Evolutionary conservation across 805 yeast genomes (phyloP).

Genomic region (Schizosaccharomyces cryophilus): DNA sequence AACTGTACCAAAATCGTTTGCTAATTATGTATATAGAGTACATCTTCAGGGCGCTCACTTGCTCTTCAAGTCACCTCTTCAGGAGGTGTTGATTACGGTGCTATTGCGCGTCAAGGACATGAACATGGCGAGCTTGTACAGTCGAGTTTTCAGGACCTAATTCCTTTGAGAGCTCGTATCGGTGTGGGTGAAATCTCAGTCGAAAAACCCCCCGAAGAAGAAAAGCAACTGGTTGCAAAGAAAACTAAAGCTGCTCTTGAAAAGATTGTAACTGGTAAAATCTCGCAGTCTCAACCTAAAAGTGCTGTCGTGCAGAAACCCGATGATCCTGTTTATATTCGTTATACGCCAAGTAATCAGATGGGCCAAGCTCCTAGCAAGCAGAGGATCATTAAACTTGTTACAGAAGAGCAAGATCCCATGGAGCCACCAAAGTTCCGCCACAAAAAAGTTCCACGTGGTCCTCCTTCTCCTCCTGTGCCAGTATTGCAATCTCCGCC

Average conservation of each 20-base stretch:
- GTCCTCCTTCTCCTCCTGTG: conserved; percentile 49
- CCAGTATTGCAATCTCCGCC: conserved; percentile 32
- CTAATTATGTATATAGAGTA: background rate
- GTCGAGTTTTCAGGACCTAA: conserved; percentile 28
- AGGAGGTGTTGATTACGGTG: conserved; percentile 14
- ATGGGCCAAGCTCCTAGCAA: conserved; percentile 13
- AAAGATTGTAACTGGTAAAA: conserved; percentile 19
- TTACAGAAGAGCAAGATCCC: conserved; percentile 53
- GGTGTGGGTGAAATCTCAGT: conserved; percentile 18
- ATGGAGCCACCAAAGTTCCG: conserved; percentile 61
- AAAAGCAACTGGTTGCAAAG: conserved; percentile 22
- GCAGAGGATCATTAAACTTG: conserved; percentile 34
- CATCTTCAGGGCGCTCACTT: conserved; percentile 9
- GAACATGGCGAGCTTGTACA: conserved; percentile 16
- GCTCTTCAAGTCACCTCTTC: conserved; percentile 12
- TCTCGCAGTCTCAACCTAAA: conserved; percentile 17
- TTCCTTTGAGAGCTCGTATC: conserved; percentile 31
- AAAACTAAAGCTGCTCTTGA: conserved; percentile 36
- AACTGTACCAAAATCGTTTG: background rate
- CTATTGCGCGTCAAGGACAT: conserved; percentile 15
- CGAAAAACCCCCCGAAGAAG: conserved; percentile 24
- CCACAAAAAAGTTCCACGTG: conserved; percentile 37
- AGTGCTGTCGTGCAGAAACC: conserved; percentile 11
- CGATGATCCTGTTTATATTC: conserved; percentile 20
- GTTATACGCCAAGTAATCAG: conserved; percentile 21